Base-by-base conservation (phyloP, 176 grass and related monocot genomes). In the Carex kokanica region DNA sequence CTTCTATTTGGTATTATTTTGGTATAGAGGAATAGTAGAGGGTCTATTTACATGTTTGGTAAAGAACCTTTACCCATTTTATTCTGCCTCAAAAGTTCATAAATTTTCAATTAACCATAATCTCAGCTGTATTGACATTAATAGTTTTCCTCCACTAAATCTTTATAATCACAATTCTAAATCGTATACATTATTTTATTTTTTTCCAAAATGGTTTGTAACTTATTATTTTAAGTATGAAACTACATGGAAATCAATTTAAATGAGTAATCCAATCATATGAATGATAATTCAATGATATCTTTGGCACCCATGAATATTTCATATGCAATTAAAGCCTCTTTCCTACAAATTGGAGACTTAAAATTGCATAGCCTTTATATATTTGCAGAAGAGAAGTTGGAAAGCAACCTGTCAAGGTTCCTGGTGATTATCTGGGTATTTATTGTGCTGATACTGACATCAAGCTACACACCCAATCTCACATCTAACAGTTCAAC, bases 361-460 rank as follows among this genome's bases (percentile, higher is more conserved):
- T 74, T 52, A 51, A 52, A 77, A 34, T 75, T 77, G 4, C 72
- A 77, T 4, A 21, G 16, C 0, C 21, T 71, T 20, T 57, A 79
- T 62, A 34, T 83, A 10, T 83, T 21, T 58, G 25, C 79, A 93
- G 89, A 45, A 12, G 85, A 86, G 74, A 97, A 85, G 38, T 68
- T 93, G 25, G 58, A 49, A 70, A 91, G 89, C 69, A 90, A 83
- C 74, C 24, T 84, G 11, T 89, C 93, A 5, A 93, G 78, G 79
- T 43, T 97, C 47, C 47, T 69, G 53, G 69, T 96, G 58, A 88
- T 93, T 14, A 74, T 91, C 45, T 93, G 90, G 90, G 77, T 88
- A 52, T 93, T 96, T 21, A 80, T 84, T 34, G 89, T 93, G 52
- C 62, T 91, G 51, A 85, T 93, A 80, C 70, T 89, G 77, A 90